Evolutionary conservation across 1,284 basidiomycete genomes (phyloP), one percentile per base, ranked within the genome.

Genomic region (Waitea zeae): DNA sequence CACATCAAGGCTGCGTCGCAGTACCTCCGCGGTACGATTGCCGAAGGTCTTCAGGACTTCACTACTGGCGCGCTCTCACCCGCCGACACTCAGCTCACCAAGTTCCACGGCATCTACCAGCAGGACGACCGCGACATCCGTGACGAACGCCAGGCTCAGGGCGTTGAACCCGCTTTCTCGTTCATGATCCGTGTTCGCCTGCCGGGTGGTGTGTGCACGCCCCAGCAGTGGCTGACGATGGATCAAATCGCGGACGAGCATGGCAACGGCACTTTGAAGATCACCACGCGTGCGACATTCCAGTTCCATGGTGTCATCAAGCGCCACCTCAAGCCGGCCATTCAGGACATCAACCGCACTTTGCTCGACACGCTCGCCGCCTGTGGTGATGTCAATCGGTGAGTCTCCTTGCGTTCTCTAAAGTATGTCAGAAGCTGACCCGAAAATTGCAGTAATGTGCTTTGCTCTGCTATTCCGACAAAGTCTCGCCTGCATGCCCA

Each of bases 281-380:
- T 99, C 47, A 98, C 93, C 34, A 99, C 95, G 18, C 69, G 93
- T 41, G 79, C 92, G 59, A 98, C 95, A n/a, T 97, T 97, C 77
- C 93, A 99, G 61, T 98, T 96, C 70, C 93, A 99, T 58, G 93
- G 93, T 41, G 81, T 99, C 45, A 82, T 98, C 63, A 99, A 99
- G 68, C 70, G 71, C 44, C 87, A 98, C 55, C 59, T 98, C 54
- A 98, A 98, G 63, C 76, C 82, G 28, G 84, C 90, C 14, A 97
- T 99, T 51, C 89, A 95, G 59, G 87, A 80, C 38, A 97, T 98
- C 57, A 99, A 98, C 61, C 70, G 79, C 39, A 77, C 70, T 20
- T 54, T 96, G 47, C 65, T 99, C 41, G 95, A 98, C 59, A 98
- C 95, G 3, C 76, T 98, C 41, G 93, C 93, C 32, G 93, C 95